These are phyloP conservation scores for Bruguiera parviflora DNA, from an alignment of 345 rosid species.

Conservation along the genomic window DNA sequence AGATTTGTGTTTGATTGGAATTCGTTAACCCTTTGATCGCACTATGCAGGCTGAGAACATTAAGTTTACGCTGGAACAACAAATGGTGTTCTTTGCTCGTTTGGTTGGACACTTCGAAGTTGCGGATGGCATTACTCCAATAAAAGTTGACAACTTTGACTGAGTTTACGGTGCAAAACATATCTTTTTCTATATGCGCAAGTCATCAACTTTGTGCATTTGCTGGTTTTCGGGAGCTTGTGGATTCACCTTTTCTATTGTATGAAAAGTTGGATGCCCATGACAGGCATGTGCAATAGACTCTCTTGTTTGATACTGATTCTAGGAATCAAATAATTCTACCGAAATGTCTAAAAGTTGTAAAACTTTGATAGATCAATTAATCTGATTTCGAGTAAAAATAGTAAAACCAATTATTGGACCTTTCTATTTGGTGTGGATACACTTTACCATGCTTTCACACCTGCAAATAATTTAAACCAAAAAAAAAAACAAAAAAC, in stretches of 20 bases:
- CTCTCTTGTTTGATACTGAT: neutral
- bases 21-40: conserved; percentile 4
- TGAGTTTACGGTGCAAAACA: conserved; percentile 5
- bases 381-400: too few relatives aligned
- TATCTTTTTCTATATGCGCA: too few relatives aligned
- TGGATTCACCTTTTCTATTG: too few relatives aligned
- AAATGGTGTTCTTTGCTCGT: conserved; percentile 83
- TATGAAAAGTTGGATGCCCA: neutral
- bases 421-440: too few relatives aligned
- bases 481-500: too few relatives aligned
- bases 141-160: conserved; percentile 77
- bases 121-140: conserved; percentile 69
- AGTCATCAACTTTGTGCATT: neutral
- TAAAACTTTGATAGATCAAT: too few relatives aligned
- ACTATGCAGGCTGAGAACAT: conserved; percentile 79
- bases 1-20: neutral
- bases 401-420: too few relatives aligned
- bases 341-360: too few relatives aligned
- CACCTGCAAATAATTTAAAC: too few relatives aligned
- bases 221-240: neutral
- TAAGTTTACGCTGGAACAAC: conserved; percentile 87
- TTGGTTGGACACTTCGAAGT: conserved; percentile 63
- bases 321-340: neutral
- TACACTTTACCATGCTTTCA: too few relatives aligned
- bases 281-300: neutral